These are phyloP conservation scores for Lentinula raphanica DNA, from an alignment of 768 basidiomycete genomes.

Conservation along the genomic window DNA sequence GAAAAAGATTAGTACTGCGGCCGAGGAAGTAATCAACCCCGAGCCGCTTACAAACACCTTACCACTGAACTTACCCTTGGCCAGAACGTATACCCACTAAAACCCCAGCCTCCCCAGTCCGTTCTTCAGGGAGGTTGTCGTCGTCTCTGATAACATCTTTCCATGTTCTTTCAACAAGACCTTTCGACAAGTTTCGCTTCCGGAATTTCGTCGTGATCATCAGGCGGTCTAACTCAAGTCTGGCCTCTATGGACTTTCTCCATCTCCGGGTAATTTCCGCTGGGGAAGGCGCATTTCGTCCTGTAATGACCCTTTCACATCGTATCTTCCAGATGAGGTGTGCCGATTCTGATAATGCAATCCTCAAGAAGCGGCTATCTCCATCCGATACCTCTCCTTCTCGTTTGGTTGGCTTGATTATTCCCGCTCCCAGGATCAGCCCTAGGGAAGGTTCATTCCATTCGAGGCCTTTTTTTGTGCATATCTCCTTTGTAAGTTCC, in stretches of 20 bases:
- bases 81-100: too few relatives aligned
- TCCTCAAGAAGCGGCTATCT: constrained; percentile 14
- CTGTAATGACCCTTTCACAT: constrained; percentile 20
- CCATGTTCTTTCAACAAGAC: constrained; percentile 19
- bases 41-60: neutral
- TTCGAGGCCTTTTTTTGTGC: constrained; percentile 11
- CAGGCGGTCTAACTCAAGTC: constrained; percentile 14
- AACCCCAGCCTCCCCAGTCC: too few relatives aligned
- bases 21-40: neutral
- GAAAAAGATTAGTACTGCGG: neutral
- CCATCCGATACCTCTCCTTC: constrained; percentile 6
- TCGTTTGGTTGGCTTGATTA: neutral
- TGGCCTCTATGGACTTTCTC: constrained; percentile 9
- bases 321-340: constrained; percentile 25
- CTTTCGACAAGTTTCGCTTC: constrained; percentile 5
- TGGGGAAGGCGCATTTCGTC: constrained; percentile 6
- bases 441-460: constrained; percentile 13
- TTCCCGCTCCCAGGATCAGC: constrained; percentile 11
- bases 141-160: constrained; percentile 12
- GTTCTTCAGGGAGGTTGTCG: constrained; percentile 11
- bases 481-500: constrained; percentile 14
- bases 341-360: constrained; percentile 22
- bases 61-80: too few relatives aligned
- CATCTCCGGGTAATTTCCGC: constrained; percentile 12
- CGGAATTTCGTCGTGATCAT: constrained; percentile 10